Evolutionary conservation across 148 eudicot species (phyloP).

Genomic region (Silene latifolia): DNA sequence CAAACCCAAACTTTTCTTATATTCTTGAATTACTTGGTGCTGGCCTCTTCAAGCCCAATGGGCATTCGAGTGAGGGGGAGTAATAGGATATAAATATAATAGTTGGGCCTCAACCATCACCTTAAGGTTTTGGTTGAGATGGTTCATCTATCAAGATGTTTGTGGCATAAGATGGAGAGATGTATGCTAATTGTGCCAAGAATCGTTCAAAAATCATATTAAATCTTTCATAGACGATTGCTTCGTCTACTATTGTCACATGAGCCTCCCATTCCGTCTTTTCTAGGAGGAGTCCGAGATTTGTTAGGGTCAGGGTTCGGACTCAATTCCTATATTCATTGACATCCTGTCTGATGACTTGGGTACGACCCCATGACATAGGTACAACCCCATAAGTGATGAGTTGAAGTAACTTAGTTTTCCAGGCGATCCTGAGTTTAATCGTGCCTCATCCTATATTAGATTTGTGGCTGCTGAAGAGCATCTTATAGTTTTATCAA

Average conservation of each 20-base stretch:
- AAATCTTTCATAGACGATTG: too few relatives aligned
- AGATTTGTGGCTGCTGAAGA: neutral
- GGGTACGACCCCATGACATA: neutral
- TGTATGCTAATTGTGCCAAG: neutral
- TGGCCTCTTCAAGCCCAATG: too few relatives aligned
- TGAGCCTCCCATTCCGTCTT: neutral
- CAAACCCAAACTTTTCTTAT: neutral
- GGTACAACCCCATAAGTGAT: neutral
- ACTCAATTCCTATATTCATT: neutral
- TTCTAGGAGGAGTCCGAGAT: neutral
- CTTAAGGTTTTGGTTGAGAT: too few relatives aligned
- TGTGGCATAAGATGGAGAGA: neutral
- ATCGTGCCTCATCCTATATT: neutral
- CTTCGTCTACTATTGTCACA: neutral
- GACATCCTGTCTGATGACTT: neutral
- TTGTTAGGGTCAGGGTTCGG: neutral
- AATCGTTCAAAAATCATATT: neutral
- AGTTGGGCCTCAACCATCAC: too few relatives aligned
- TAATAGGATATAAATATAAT: too few relatives aligned
- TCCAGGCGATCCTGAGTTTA: neutral
- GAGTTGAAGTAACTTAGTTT: neutral
- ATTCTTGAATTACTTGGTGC: too few relatives aligned
- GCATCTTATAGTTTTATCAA: neutral
- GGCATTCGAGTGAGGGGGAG: too few relatives aligned
- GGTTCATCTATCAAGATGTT: too few relatives aligned